Percentiles rank a stretch among this genome's conserved stretches.
Conservation (phyloP, 768 basidiomycete genomes). For the Sporobolomyces roseus region DNA sequence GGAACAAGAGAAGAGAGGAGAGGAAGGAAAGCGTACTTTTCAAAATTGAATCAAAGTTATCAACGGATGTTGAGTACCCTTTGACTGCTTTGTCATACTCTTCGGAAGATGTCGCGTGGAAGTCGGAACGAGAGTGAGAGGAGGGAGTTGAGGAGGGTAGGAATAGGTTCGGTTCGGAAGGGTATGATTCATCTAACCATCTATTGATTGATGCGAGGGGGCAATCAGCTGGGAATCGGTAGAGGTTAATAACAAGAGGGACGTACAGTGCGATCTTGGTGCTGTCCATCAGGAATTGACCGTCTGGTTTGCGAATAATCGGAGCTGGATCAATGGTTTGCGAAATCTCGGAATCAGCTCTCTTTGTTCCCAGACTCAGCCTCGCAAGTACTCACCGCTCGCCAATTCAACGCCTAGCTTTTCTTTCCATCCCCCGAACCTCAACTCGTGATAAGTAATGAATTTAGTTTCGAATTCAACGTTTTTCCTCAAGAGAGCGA, state of each 20-base stretch:
- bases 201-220: not conserved
- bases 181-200: conserved; percentile 23
- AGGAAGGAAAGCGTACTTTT: no score
- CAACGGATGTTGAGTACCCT: not conserved
- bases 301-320: conserved; percentile 17
- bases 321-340: conserved; percentile 11
- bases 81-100: conserved; percentile 1
- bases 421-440: conserved; percentile 9
- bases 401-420: conserved; percentile 6
- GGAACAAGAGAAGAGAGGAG: not conserved
- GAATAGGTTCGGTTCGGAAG: conserved; percentile 21
- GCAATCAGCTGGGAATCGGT: not conserved
- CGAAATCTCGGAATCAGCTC: not conserved
- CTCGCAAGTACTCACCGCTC: not conserved
- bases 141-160: no score
- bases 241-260: not conserved
- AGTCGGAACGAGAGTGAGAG: no score
- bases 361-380: not conserved
- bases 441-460: conserved; percentile 25
- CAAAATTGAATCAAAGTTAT: not conserved
- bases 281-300: conserved; percentile 21
- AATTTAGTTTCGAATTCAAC: conserved; percentile 13
- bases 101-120: not conserved
- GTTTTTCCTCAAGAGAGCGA: conserved; percentile 6
- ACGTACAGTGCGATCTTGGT: conserved; percentile 18